Evolutionary conservation across 2,329 filamentous ascomycete species (phyloP), one percentile per base, ranked within the genome.

Genomic region (Trichoderma gracile): DNA sequence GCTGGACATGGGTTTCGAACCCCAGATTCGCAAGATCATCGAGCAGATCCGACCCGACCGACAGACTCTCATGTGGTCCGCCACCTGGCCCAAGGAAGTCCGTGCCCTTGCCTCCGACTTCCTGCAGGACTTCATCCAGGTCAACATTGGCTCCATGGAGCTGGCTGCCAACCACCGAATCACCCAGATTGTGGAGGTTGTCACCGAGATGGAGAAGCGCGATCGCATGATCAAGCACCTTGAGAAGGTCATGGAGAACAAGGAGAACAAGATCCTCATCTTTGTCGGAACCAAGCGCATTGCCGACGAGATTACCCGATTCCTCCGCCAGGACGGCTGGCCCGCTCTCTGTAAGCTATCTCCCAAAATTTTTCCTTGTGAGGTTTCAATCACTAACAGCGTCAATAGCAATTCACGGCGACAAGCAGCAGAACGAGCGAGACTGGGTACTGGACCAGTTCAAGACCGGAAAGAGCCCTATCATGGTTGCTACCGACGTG

Each of bases 1-100:
- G 95, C 85, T 99, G 77, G 95, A 99, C 82, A 99, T 99, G 95
- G 95, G 95, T 87, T 98, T 99, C 81, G 95, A 99, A 82, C 95
- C 95, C 70, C 95, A 98, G 79, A 98, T 99, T 74, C 92, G 95
- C 83, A 98, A 98, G 84, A 98, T 99, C 70, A 93, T 99, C 71
- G 86, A 90, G 68, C 95, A 99, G 82, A 98, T 98, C 79, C 92
- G 95, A 72, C 95, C 95, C 61, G 95, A 99, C 78, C 90, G 95
- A 85, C 95, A 99, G 80, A 99, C 95, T 68, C 95, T 95, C 84
- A 97, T 99, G 93, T 99, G 94, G 92, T 99, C 95, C 67, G 95
- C 95, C 72, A 99, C 95, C 7, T 99, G 95, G 93, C 95, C 95
- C 74, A 97, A 97, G 86, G 94, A 98, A 79, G 94, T 99, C 71